These are phyloP conservation scores for Blastobotrys persicus DNA, from an alignment of 1,139 yeast genomes.

Conservation along the genomic window DNA sequence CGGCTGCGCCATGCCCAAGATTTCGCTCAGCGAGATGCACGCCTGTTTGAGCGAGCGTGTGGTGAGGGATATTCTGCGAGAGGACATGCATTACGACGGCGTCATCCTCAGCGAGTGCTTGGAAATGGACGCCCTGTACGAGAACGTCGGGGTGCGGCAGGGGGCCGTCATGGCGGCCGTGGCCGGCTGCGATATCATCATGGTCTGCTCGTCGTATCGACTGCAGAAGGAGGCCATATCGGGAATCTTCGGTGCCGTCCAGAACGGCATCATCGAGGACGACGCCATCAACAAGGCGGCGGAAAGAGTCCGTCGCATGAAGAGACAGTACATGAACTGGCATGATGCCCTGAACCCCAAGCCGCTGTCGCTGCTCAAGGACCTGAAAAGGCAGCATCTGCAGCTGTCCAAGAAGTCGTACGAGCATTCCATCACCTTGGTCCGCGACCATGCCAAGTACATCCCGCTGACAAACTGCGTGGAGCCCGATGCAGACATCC, in stretches of 20 bases:
- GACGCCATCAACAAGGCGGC: conserved; percentile 47
- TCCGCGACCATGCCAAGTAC: conserved; percentile 53
- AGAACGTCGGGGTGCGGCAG: conserved; percentile 63
- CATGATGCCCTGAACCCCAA: conserved; percentile 42
- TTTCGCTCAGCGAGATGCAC: conserved; percentile 59
- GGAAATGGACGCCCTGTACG: conserved; percentile 64
- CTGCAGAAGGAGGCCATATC: conserved; percentile 60
- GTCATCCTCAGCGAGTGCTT: conserved; percentile 63
- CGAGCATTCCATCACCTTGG: conserved; percentile 53
- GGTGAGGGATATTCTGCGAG: conserved; percentile 51
- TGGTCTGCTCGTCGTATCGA: conserved; percentile 59
- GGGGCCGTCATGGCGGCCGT: conserved; percentile 61
- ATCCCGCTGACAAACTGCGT: conserved; percentile 53
- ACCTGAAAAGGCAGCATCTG: conserved; percentile 46
- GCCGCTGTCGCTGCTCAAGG: conserved; percentile 34
- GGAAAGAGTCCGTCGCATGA: conserved; percentile 47
- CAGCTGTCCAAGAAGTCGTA: conserved; percentile 50
- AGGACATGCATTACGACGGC: conserved; percentile 55
- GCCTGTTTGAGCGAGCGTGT: conserved; percentile 63
- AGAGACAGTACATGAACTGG: conserved; percentile 50
- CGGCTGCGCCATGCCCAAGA: conserved; percentile 68
- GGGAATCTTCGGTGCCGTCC: conserved; percentile 53
- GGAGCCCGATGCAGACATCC: conserved; percentile 39
- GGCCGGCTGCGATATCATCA: conserved; percentile 66
- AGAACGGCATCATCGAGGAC: conserved; percentile 52